These are phyloP conservation scores for Fraxinus sp. DNA, from an alignment of 305 asterid species.

Conservation along the genomic window DNA sequence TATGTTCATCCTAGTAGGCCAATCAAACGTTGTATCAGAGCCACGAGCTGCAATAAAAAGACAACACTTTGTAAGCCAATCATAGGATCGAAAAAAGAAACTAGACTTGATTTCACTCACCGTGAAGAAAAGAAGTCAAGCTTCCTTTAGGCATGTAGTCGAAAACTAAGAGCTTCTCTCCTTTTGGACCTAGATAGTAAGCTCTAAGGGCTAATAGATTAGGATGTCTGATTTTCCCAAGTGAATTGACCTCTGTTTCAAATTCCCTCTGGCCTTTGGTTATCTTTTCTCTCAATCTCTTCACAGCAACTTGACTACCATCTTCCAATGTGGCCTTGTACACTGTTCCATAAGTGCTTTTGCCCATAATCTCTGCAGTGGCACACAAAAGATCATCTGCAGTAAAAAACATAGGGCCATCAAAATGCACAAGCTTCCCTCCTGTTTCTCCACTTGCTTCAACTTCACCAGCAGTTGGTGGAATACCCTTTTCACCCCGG, in stretches of 20 bases:
- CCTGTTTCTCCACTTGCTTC: constrained; percentile 79
- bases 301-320: constrained; percentile 87
- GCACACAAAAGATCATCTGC: constrained; percentile 97
- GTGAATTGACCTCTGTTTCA: constrained; percentile 67
- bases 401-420: constrained; percentile 70
- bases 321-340: constrained; percentile 90
- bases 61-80: constrained; percentile 1
- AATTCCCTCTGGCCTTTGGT: constrained; percentile 83
- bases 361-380: constrained; percentile 96
- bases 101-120: constrained; percentile 28
- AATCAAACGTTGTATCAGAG: constrained; percentile 69
- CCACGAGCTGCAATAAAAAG: constrained; percentile 56
- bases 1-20: constrained; percentile 82
- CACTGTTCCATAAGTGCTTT: constrained; percentile 93
- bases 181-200: constrained; percentile 88
- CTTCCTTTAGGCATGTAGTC: constrained; percentile 92
- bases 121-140: constrained; percentile 81
- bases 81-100: neutral
- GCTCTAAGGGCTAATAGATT: constrained; percentile 87
- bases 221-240: constrained; percentile 85
- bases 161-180: constrained; percentile 89
- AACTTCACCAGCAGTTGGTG: constrained; percentile 66
- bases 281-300: constrained; percentile 93
- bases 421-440: constrained; percentile 92
- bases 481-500: constrained; percentile 59